Conservation (phyloP, 495 filamentous ascomycete species). For the Xylaria palmicola region DNA sequence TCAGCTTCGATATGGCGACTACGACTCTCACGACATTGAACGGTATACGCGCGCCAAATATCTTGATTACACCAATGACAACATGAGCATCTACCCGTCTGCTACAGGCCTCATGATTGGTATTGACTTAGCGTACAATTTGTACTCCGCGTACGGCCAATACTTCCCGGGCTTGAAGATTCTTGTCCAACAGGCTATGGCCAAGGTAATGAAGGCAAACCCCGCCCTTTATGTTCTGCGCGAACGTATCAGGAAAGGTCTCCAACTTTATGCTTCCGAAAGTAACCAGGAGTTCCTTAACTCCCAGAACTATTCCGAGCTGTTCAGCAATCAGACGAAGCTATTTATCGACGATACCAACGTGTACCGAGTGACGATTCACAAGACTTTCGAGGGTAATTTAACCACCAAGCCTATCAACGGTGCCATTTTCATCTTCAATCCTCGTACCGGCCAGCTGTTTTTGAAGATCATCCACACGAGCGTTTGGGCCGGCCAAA, state of each 20-base stretch:
- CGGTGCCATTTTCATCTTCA: slow-evolving; percentile 99
- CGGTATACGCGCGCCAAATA: slow-evolving; percentile 98
- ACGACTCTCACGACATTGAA: slow-evolving; percentile 98
- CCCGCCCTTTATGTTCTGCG: slow-evolving; percentile 94
- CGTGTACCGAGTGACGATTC: slow-evolving; percentile 98
- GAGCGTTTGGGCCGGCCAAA: slow-evolving; percentile 98
- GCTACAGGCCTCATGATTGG: slow-evolving; percentile 98
- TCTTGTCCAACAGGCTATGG: slow-evolving; percentile 97
- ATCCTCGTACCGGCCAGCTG: slow-evolving; percentile 92
- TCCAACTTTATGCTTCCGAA: slow-evolving; percentile 97
- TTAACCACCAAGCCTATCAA: slow-evolving; percentile 99
- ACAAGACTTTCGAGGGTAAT: slow-evolving; percentile 99
- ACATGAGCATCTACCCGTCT: slow-evolving; percentile 98
- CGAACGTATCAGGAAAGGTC: slow-evolving; percentile 97
- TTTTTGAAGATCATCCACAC: slow-evolving; percentile 99
- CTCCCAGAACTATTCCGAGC: slow-evolving; percentile 98
- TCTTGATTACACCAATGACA: slow-evolving; percentile 97
- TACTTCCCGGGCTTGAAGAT: slow-evolving; percentile 98
- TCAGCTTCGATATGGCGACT: slow-evolving; percentile 96
- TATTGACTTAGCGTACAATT: slow-evolving; percentile 96
- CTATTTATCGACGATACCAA: slow-evolving; percentile 99
- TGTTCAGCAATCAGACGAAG: slow-evolving; percentile 99
- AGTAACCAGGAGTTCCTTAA: slow-evolving; percentile 99
- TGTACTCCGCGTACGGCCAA: slow-evolving; percentile 96
- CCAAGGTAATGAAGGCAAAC: slow-evolving; percentile 99